Evolutionary conservation across 2,329 filamentous ascomycete species (phyloP).

Genomic region (Aspergillus awamori): DNA sequence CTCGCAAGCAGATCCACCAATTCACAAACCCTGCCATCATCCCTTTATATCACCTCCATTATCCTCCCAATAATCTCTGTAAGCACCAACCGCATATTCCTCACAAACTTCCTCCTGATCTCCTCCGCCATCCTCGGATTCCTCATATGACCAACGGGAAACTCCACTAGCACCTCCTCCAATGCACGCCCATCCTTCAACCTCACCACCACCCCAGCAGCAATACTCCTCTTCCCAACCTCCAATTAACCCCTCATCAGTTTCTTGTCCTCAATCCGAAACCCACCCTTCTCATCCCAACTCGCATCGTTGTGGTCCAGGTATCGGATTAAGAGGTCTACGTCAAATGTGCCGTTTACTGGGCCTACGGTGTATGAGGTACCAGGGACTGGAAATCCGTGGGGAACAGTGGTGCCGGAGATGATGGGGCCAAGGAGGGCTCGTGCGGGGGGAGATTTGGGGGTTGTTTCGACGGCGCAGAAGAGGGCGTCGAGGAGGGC

Average conservation of each 20-base stretch:
- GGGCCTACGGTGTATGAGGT: not conserved
- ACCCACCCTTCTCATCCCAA: not conserved
- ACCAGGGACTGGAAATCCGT: not conserved
- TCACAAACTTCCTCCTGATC: not conserved
- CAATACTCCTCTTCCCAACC: conserved; percentile 29
- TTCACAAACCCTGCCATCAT: not conserved
- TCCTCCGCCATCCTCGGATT: not conserved
- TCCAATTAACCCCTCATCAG: conserved; percentile 39
- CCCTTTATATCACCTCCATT: not conserved
- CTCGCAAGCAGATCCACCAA: not conserved
- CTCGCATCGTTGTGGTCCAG: not conserved
- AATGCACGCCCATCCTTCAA: conserved; percentile 21
- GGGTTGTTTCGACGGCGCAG: not conserved
- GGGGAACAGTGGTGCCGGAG: not conserved
- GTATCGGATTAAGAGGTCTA: not conserved
- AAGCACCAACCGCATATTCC: not conserved
- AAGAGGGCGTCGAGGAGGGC: not conserved
- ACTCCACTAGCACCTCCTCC: not conserved
- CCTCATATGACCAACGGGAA: not conserved
- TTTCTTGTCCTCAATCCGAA: conserved; percentile 21
- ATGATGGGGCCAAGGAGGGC: not conserved
- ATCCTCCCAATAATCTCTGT: not conserved
- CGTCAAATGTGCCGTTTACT: not conserved
- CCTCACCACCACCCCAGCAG: conserved; percentile 30
- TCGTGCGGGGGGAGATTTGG: not conserved